Evolutionary conservation across 1,139 yeast genomes (phyloP), one percentile per base, ranked within the genome.

Genomic region (Taphrina communis): DNA sequence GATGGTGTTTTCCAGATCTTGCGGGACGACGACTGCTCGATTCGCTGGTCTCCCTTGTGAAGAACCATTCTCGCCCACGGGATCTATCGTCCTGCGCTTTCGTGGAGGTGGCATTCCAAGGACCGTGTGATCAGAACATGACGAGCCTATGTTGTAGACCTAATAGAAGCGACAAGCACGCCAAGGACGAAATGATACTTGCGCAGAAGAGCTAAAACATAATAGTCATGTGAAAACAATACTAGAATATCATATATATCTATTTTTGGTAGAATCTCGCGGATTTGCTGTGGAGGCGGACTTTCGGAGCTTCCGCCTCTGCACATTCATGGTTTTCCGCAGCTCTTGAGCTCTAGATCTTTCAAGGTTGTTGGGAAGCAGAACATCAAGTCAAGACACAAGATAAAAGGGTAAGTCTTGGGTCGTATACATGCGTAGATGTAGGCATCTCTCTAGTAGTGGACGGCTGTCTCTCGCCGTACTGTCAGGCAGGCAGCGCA

Each of bases 1-100:
- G 19, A 93, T 85, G 0, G 97, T 90, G 76, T 88, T 35, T 19
- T 38, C 42, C 12, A 11, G 31, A 12, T 42, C 48, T 7, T n/a
- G 14, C 6, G 38, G 21, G 7, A 38, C 48, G 19, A 44, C 19
- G 8, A 17, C 48, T 12, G 48, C 19, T 14, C 42, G 11, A 14
- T 39, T 39, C 14, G 42, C 14, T 12, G 48, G 8, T 17, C 48
- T 44, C 12, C 36, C 53, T 6, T 8, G 9, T 21, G 36, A 21
- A 8, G 36, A 12, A 25, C 38, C n/a, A 38, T 55, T 38, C n/a
- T 11, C 59, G 14, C 46, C 46, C 7, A 21, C 59, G 2, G 36
- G 46, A 11, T 38, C 46, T 5, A 55, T 41, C 35, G 46, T 41
- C 59, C 59, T 55, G 36, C 42, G 46, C 11, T n/a, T 38, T 35